A percentile compares a stretch with the other conserved stretches of the same genome.
phyloP scores from a whole-genome alignment of 768 basidiomycete species.

The Ephemerocybe angulata region DNA sequence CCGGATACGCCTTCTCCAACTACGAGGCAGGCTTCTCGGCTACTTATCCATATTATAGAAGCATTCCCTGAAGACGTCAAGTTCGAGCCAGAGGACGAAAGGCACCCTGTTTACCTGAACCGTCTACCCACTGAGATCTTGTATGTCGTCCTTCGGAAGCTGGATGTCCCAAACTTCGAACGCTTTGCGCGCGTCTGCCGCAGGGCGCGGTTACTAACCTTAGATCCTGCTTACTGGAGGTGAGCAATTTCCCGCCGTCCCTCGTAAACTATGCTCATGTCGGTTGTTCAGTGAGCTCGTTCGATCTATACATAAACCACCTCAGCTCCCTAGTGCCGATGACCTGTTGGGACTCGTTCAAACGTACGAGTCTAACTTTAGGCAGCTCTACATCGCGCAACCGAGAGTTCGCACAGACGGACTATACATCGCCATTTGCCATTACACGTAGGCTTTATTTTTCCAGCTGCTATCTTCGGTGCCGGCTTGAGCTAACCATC shows the following conservation, averaged over 20 bases:
- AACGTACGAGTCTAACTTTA: slow-evolving; percentile 59
- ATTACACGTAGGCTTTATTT: slow-evolving; percentile 76
- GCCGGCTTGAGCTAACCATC: slow-evolving; percentile 10
- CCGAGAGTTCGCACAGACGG: slow-evolving; percentile 84
- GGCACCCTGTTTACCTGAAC: slow-evolving; percentile 49
- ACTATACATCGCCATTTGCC: slow-evolving; percentile 88
- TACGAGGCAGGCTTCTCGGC: slow-evolving; percentile 28
- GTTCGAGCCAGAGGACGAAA: slow-evolving; percentile 73
- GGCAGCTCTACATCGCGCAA: slow-evolving; percentile 77
- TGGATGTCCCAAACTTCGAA: slow-evolving; percentile 70
- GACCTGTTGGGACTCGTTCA: slow-evolving; percentile 47
- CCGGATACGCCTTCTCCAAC: background rate
- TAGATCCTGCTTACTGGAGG: slow-evolving; percentile 78
- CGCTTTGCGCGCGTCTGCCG: slow-evolving; percentile 72
- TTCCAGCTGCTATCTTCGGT: slow-evolving; percentile 1
- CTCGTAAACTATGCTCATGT: background rate
- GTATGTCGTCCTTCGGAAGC: slow-evolving; percentile 56
- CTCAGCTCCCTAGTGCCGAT: slow-evolving; percentile 61
- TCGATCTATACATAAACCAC: slow-evolving; percentile 61
- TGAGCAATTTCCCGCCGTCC: slow-evolving; percentile 26
- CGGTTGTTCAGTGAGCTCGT: slow-evolving; percentile 56
- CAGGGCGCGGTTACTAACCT: slow-evolving; percentile 68
- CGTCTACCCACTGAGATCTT: slow-evolving; percentile 75
- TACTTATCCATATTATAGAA: slow-evolving; percentile 45
- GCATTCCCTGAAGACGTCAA: slow-evolving; percentile 44